Base-by-base conservation (phyloP, 805 yeast genomes). In the Nakazawaea holstii region DNA sequence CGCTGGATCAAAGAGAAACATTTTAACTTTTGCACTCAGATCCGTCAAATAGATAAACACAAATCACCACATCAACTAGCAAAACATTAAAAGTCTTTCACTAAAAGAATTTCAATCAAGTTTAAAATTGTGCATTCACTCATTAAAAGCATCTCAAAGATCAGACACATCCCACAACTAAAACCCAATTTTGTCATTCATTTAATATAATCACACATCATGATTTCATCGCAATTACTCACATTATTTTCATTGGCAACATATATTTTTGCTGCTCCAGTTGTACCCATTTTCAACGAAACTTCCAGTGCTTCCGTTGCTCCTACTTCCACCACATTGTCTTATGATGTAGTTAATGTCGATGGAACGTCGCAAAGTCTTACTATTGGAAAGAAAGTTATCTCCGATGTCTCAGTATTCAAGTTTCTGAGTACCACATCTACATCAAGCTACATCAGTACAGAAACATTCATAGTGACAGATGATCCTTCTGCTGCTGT, bases 291-390 rank as follows among this genome's bases (percentile, higher is more conserved):
- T n/a, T n/a, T 30, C 10, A 20, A 20, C 24, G 5, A 20, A 20
- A 20, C 24, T 20, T 20, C 24, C 3, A 20, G 24, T 20, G 3
- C 24, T 20, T 13, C 24, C 4, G 14, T 37, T n/a, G 26, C 41
- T 8, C 15, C 20, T 10, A 20, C 35, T 6, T 27, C 46, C 11
- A 27, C 46, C 24, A 20, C 35, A 6, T 17, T 41, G 8, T 39
- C 49, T n/a, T 48, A 48, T 35, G 38, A 48, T 39, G 44, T 48
- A 7, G 44, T 48, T 14, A 43, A 48, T 29, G 47, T 48, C 14
- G 50, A 48, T 27, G 50, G 50, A n/a, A 39, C 48, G 7, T 37
- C 41, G 20, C 35, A 14, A 26, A 37, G 42, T 26, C 6, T 24
- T 4, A 40, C 49, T 6, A 33, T 30, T 13, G 38, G 33, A 2